These are phyloP conservation scores for Verticillium longisporum DNA, from an alignment of 2,329 filamentous ascomycete species.

Conservation along the genomic window DNA sequence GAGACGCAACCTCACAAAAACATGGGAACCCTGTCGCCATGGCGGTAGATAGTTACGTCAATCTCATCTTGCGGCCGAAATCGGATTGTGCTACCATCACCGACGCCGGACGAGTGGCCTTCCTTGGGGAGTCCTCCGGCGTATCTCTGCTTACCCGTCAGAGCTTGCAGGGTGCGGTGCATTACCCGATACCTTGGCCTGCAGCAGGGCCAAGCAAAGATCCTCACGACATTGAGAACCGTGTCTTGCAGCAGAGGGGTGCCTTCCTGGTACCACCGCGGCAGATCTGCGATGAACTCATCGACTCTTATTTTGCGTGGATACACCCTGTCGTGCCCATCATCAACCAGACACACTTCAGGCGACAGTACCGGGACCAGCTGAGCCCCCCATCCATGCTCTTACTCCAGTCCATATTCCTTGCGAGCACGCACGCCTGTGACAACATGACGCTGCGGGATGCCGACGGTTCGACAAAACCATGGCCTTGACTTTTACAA, in stretches of 20 bases:
- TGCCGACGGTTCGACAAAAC: slow-evolving; percentile 87
- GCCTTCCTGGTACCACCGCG: slow-evolving; percentile 87
- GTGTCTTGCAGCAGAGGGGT: slow-evolving; percentile 86
- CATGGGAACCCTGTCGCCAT: slow-evolving; percentile 69
- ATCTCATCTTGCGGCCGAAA: slow-evolving; percentile 90
- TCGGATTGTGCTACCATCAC: slow-evolving; percentile 94
- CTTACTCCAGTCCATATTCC: slow-evolving; percentile 78
- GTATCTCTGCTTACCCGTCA: slow-evolving; percentile 89
- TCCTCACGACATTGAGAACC: slow-evolving; percentile 89
- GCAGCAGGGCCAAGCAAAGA: slow-evolving; percentile 83
- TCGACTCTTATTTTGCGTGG: slow-evolving; percentile 94
- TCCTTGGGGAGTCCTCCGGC: slow-evolving; percentile 92
- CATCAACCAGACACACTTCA: slow-evolving; percentile 88
- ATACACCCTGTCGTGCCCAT: slow-evolving; percentile 92
- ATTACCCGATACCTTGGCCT: slow-evolving; percentile 90
- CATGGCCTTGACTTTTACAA: slow-evolving; percentile 97
- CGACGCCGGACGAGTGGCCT: slow-evolving; percentile 88
- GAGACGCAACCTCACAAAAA: background rate
- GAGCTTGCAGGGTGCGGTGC: slow-evolving; percentile 86
- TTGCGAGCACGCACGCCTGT: slow-evolving; percentile 92
- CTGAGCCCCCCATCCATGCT: slow-evolving; percentile 94
- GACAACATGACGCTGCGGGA: slow-evolving; percentile 95
- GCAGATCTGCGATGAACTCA: slow-evolving; percentile 84
- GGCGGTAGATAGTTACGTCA: slow-evolving; percentile 70
- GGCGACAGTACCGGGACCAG: slow-evolving; percentile 83